phyloP scores from a whole-genome alignment of 176 grass and related monocot genomes.

The Hordeum marinum region DNA sequence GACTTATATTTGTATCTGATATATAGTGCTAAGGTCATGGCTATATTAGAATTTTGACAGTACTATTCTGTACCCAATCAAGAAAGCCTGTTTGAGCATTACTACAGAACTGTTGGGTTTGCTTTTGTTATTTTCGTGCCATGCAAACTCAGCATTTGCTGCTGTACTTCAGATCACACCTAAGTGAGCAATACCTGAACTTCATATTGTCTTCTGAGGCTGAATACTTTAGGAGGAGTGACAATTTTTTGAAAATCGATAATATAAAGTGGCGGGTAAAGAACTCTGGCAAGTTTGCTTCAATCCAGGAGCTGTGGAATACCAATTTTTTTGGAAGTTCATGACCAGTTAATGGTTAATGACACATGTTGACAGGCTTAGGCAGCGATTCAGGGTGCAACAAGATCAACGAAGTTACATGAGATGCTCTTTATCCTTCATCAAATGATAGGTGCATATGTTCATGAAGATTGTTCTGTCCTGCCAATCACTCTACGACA shows the following conservation, averaged over 20 bases:
- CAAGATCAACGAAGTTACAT: neutral
- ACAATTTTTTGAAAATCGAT: neutral
- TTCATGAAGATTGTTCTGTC: neutral
- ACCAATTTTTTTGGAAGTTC: neutral
- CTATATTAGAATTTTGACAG: slow-evolving; percentile 5
- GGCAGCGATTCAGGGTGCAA: neutral
- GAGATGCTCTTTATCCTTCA: neutral
- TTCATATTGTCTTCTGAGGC: neutral
- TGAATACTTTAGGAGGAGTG: neutral
- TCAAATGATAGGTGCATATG: neutral
- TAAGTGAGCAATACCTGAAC: neutral
- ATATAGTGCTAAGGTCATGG: slow-evolving; percentile 4
- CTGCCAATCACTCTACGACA: neutral
- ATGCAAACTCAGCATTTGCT: neutral
- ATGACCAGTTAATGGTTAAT: neutral
- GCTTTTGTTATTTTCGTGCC: neutral
- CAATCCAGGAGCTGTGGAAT: neutral
- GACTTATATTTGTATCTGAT: neutral
- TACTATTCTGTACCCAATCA: slow-evolving; percentile 7
- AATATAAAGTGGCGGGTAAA: neutral
- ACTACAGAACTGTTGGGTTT: neutral
- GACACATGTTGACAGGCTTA: neutral
- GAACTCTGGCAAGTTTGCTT: neutral
- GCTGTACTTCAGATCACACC: neutral
- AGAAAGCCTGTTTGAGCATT: neutral